Percentiles rank a stretch among this genome's conserved stretches.
Evolutionary conservation across 2,329 filamentous ascomycete genomes (phyloP).

Genomic region (Diaporthe australafricana): DNA sequence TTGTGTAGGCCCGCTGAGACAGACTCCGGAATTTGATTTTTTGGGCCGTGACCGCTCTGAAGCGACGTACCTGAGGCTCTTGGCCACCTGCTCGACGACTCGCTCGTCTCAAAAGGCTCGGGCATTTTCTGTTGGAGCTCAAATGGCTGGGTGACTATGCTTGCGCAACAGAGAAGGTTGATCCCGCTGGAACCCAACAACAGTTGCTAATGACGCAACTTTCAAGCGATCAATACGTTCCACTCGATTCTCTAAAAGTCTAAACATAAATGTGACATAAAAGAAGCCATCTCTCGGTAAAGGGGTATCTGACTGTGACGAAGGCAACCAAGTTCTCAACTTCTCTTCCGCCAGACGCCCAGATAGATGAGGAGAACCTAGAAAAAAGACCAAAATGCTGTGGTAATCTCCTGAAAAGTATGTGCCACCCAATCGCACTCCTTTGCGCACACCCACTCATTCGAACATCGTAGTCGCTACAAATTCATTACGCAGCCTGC

Average conservation of each 20-base stretch:
- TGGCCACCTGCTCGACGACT: too few species aligned
- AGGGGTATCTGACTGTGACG: constrained; percentile 32
- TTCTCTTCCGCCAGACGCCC: constrained; percentile 26
- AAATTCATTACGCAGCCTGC: constrained; percentile 28
- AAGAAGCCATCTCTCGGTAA: constrained; percentile 20
- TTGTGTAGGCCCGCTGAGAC: too few species aligned
- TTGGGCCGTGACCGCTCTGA: too few species aligned
- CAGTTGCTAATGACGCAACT: too few species aligned
- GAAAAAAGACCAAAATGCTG: background rate
- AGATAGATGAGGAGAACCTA: constrained; percentile 22
- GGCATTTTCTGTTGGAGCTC: too few species aligned
- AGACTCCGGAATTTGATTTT: too few species aligned
- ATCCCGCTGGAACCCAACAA: background rate
- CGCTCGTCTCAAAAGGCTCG: too few species aligned
- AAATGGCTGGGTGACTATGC: background rate
- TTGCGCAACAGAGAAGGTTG: background rate
- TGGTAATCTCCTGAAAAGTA: background rate
- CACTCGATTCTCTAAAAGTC: constrained; percentile 11
- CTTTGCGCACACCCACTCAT: background rate
- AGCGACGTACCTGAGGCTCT: too few species aligned
- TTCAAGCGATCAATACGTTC: background rate
- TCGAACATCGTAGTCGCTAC: background rate
- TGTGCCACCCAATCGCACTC: background rate
- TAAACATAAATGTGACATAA: constrained; percentile 26
- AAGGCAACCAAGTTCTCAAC: constrained; percentile 13